A percentile compares a stretch with the other conserved stretches of the same genome.
phyloP scores from a whole-genome alignment of 148 eudicot species.

The Silene latifolia region DNA sequence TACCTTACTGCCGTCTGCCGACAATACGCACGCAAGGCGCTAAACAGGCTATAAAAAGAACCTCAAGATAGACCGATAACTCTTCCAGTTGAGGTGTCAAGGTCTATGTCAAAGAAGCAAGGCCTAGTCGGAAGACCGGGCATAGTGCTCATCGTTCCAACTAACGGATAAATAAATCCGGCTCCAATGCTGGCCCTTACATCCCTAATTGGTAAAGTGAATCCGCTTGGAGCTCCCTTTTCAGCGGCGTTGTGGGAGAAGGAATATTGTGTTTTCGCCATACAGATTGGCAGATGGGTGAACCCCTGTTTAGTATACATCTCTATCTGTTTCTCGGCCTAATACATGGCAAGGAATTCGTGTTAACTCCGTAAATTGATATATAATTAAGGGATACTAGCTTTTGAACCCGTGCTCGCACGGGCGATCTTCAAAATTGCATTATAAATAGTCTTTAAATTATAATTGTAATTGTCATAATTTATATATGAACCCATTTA shows the following conservation, averaged over 20 bases:
- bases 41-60: neutral
- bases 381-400: too few species aligned
- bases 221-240: constrained; percentile 94
- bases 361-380: neutral
- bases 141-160: constrained; percentile 99
- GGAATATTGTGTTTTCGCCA: constrained; percentile 98
- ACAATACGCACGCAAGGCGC: neutral
- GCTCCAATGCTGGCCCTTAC: constrained; percentile 96
- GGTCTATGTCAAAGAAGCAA: constrained; percentile 93
- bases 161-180: constrained; percentile 91
- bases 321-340: constrained; percentile 97
- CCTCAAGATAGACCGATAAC: constrained; percentile 87
- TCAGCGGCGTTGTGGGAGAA: constrained; percentile 71
- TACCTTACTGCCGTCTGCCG: neutral
- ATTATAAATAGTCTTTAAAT: too few species aligned
- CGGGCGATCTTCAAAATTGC: too few species aligned
- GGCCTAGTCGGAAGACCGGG: constrained; percentile 99
- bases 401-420: too few species aligned
- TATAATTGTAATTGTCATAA: too few species aligned
- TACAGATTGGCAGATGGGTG: constrained; percentile 83
- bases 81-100: constrained; percentile 76
- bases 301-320: constrained; percentile 92
- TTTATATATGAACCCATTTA: too few species aligned
- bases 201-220: constrained; percentile 81
- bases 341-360: neutral